These are phyloP conservation scores for Neonectria hederae DNA, from an alignment of 2,329 filamentous ascomycete species.

Conservation along the genomic window DNA sequence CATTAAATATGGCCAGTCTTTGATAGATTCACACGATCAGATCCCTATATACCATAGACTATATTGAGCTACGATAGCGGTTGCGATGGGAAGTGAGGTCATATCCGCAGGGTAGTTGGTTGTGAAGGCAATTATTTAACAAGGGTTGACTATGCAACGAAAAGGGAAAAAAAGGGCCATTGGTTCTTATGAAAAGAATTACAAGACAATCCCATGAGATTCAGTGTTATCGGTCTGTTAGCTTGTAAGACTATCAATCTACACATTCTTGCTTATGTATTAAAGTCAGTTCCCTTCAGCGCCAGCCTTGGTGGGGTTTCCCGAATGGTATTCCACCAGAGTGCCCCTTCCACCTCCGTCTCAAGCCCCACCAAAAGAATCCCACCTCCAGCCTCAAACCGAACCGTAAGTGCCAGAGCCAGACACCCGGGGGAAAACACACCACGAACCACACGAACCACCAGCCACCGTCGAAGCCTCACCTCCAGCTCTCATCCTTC, in stretches of 20 bases:
- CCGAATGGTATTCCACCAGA: too few relatives aligned
- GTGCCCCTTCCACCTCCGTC: slow-evolving; percentile 7
- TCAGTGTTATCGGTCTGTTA: too few relatives aligned
- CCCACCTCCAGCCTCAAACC: slow-evolving; percentile 16
- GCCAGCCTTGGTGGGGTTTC: not conserved
- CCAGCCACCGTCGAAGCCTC: not conserved
- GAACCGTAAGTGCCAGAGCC: not conserved
- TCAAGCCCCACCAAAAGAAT: slow-evolving; percentile 28
- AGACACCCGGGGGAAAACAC: not conserved
- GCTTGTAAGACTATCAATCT: too few relatives aligned
- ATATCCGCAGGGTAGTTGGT: not conserved
- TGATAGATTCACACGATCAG: not conserved
- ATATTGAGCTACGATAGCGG: too few relatives aligned
- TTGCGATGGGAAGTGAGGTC: not conserved
- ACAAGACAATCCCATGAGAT: too few relatives aligned
- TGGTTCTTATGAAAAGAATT: too few relatives aligned
- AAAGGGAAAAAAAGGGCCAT: too few relatives aligned
- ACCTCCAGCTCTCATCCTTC: not conserved
- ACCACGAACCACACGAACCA: slow-evolving; percentile 1
- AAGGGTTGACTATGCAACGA: too few relatives aligned
- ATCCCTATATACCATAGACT: too few relatives aligned
- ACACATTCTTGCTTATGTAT: too few relatives aligned
- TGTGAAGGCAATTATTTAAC: too few relatives aligned
- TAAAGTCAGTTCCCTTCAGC: too few relatives aligned
- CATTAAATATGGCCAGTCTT: not conserved